Evolutionary conservation across 495 filamentous ascomycete genomes (phyloP).

Genomic region (Neurospora cerealis): DNA sequence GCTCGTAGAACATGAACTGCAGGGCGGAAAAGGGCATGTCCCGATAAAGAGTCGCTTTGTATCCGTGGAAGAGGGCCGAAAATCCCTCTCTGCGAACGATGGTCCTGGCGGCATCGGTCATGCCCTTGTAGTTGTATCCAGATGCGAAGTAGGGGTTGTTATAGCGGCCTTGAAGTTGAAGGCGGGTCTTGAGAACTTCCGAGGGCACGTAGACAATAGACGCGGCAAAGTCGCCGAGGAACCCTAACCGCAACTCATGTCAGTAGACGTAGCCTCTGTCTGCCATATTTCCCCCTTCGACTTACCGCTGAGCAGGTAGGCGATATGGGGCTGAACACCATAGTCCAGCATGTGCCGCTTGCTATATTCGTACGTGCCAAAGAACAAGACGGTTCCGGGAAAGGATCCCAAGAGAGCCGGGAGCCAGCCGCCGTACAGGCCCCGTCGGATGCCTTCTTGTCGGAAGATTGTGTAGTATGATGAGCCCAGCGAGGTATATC

Average conservation of each 20-base stretch:
- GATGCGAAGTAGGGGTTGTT: slow-evolving; percentile 90
- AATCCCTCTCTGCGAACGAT: slow-evolving; percentile 76
- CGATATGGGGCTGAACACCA: slow-evolving; percentile 65
- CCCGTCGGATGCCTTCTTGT: slow-evolving; percentile 79
- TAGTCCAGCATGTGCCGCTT: slow-evolving; percentile 79
- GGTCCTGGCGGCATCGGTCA: slow-evolving; percentile 67
- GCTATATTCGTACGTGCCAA: slow-evolving; percentile 91
- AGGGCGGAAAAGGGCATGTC: slow-evolving; percentile 92
- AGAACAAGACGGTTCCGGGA: slow-evolving; percentile 89
- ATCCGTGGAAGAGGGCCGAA: slow-evolving; percentile 83
- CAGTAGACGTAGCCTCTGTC: not conserved
- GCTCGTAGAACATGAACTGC: slow-evolving; percentile 97
- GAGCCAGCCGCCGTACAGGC: slow-evolving; percentile 85
- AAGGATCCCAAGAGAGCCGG: slow-evolving; percentile 90
- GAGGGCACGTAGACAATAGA: slow-evolving; percentile 90
- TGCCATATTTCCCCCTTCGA: not conserved
- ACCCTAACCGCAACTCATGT: slow-evolving; percentile 44
- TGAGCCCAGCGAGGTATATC: slow-evolving; percentile 77
- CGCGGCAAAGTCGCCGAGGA: slow-evolving; percentile 84
- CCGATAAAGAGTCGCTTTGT: slow-evolving; percentile 86
- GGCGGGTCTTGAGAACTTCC: slow-evolving; percentile 89
- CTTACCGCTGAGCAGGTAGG: slow-evolving; percentile 76
- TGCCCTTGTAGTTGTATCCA: slow-evolving; percentile 87
- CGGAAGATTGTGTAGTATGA: slow-evolving; percentile 88
- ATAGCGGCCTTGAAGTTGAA: slow-evolving; percentile 87